Conservation (phyloP, 2,329 filamentous ascomycete species). For the Fusarium albosuccineum region DNA sequence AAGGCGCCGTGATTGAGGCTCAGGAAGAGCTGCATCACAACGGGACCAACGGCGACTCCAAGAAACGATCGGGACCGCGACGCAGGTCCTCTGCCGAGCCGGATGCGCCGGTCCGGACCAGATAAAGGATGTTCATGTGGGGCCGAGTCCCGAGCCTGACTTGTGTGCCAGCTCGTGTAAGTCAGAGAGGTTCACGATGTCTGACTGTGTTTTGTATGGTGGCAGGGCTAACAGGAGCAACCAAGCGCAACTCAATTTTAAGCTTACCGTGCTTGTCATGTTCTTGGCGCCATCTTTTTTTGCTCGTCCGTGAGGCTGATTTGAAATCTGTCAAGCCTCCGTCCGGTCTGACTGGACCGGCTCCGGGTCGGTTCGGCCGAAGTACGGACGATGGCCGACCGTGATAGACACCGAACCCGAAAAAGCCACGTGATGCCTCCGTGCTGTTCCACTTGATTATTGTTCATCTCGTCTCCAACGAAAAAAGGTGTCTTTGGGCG, state of each 20-base stretch:
- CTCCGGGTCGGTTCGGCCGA: neutral
- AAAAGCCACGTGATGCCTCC: constrained; percentile 6
- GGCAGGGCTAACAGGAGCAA: neutral
- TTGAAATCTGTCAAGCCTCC: neutral
- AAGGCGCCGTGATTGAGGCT: constrained; percentile 35
- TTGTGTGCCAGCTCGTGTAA: neutral
- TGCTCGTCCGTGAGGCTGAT: neutral
- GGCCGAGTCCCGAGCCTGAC: neutral
- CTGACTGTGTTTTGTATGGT: neutral
- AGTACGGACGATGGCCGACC: neutral
- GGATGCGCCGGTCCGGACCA: constrained; percentile 23
- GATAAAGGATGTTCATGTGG: constrained; percentile 4
- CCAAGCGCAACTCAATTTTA: neutral
- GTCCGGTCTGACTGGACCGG: neutral
- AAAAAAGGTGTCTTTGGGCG: neutral
- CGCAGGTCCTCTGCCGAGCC: constrained; percentile 30
- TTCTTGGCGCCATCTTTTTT: neutral
- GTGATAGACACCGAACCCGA: neutral
- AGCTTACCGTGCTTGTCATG: neutral
- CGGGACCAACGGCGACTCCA: constrained; percentile 25
- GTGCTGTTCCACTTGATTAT: neutral
- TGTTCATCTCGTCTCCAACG: neutral
- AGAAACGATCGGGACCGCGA: constrained; percentile 24
- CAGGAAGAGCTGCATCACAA: constrained; percentile 27
- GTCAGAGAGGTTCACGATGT: neutral